Conservation (phyloP, 345 rosid species). For the Acer campestre region DNA sequence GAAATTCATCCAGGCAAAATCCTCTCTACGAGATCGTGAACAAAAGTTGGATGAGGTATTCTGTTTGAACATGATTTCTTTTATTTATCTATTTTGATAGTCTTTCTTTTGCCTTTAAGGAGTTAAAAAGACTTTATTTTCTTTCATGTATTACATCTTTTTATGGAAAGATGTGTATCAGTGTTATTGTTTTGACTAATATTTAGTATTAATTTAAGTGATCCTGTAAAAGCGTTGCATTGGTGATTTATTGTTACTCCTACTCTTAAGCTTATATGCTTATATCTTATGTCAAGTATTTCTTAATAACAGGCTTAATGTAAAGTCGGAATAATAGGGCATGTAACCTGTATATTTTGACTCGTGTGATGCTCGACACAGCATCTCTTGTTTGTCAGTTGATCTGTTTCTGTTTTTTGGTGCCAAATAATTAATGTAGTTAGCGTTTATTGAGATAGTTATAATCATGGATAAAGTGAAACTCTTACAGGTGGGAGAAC, state of each 20-base stretch:
- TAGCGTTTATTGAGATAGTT: conserved; percentile 2
- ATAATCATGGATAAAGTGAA: conserved; percentile 19
- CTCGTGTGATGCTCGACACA: background rate
- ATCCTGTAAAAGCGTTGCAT: background rate
- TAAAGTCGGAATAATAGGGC: background rate
- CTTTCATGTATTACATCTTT: background rate
- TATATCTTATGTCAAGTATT: background rate
- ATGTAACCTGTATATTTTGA: background rate
- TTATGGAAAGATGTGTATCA: background rate
- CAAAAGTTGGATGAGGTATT: conserved; percentile 96
- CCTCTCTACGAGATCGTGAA: conserved; percentile 93
- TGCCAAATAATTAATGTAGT: background rate
- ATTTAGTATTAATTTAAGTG: background rate
- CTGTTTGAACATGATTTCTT: background rate
- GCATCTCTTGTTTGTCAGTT: conserved; percentile 6
- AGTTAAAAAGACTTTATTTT: background rate
- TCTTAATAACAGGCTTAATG: background rate
- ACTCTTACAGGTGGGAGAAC: conserved; percentile 84
- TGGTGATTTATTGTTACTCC: background rate
- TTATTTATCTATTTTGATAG: too few species aligned
- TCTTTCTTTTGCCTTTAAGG: too few species aligned
- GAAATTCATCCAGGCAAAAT: conserved; percentile 95
- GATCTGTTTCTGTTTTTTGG: conserved; percentile 14
- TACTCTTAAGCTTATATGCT: background rate
- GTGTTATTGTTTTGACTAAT: background rate